A percentile compares a stretch with the other conserved stretches of the same genome.
Conservation (phyloP, 2,329 filamentous ascomycete genomes). For the Colletotrichum lindemuthianum region DNA sequence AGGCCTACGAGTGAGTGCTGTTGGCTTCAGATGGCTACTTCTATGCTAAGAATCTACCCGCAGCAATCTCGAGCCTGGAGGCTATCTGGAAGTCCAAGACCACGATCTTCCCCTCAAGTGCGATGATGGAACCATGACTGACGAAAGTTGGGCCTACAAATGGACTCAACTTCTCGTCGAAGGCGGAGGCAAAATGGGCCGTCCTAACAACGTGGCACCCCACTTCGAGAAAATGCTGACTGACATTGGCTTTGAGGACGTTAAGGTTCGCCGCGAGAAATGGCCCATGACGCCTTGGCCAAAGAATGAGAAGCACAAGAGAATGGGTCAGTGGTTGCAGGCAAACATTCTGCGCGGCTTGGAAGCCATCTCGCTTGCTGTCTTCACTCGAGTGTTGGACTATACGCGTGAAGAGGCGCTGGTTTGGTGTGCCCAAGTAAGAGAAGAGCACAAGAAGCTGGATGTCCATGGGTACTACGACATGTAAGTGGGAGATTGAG, state of each 20-base stretch:
- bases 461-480: slow-evolving; percentile 44
- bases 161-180: slow-evolving; percentile 46
- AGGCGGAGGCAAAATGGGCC: slow-evolving; percentile 42
- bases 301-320: slow-evolving; percentile 43
- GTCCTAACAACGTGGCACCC: slow-evolving; percentile 44
- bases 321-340: slow-evolving; percentile 43
- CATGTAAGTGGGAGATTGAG: not conserved
- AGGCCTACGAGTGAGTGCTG: slow-evolving; percentile 36
- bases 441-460: slow-evolving; percentile 42
- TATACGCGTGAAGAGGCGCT: slow-evolving; percentile 44
- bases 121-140: slow-evolving; percentile 45
- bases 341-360: slow-evolving; percentile 33
- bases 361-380: slow-evolving; percentile 43
- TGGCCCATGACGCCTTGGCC: slow-evolving; percentile 47
- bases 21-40: not conserved
- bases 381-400: slow-evolving; percentile 45
- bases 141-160: slow-evolving; percentile 41
- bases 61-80: slow-evolving; percentile 44
- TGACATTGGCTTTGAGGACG: slow-evolving; percentile 42
- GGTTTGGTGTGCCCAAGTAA: slow-evolving; percentile 42
- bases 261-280: slow-evolving; percentile 41
- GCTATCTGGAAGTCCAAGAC: slow-evolving; percentile 47
- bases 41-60: slow-evolving; percentile 44
- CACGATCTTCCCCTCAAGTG: slow-evolving; percentile 41
- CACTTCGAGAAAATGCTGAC: slow-evolving; percentile 39